Base-by-base conservation (phyloP, 2,329 filamentous ascomycete species). In the Pyricularia grisea region DNA sequence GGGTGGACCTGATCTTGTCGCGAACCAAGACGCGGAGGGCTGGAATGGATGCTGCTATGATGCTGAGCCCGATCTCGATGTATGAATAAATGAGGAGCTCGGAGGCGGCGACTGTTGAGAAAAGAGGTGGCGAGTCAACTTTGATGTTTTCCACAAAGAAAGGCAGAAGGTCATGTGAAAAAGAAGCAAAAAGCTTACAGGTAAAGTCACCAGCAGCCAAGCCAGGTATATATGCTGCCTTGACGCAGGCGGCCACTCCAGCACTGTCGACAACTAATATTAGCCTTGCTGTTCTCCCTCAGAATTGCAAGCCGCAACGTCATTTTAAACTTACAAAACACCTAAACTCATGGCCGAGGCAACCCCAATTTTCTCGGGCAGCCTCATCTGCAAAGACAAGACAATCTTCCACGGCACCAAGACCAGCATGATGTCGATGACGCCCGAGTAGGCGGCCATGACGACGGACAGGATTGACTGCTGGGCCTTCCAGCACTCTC, bases 281-380 rank as follows among this genome's bases (percentile, higher is more conserved):
- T 9, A 50, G 42, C 36, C 36, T 36, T 10, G 31, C 36, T 42
- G 36, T 6, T 42, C 3, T 42, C 36, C 6, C 36, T 6, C 11
- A 10, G 1, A 20, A n/a, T 10, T 10, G 10, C 10, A 4, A 14
- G 17, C 36, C 36, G 36, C 36, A 42, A 42, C 3, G 20, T 42
- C 31, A n/a, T n/a, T n/a, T n/a, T n/a, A n/a, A 2, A 23, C 71
- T 69, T 33, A 71, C 68, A 73, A 67, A 9, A 72, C 42, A 25
- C 70, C 69, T 65, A 80, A 72, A 68, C 78, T 79, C 72, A 80
- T 75, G 20, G 77, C 77, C 6, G 76, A 69, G 0, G 75, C 76
- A 9, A 80, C 75, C 1, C 76, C 75, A 31, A 79, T 72, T 69
- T 79, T 80, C 50, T 80, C 79, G 27, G 73, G 75, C 73, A 80